Conservation (phyloP, 768 basidiomycete genomes). For the Pulveroboletus sp. region DNA sequence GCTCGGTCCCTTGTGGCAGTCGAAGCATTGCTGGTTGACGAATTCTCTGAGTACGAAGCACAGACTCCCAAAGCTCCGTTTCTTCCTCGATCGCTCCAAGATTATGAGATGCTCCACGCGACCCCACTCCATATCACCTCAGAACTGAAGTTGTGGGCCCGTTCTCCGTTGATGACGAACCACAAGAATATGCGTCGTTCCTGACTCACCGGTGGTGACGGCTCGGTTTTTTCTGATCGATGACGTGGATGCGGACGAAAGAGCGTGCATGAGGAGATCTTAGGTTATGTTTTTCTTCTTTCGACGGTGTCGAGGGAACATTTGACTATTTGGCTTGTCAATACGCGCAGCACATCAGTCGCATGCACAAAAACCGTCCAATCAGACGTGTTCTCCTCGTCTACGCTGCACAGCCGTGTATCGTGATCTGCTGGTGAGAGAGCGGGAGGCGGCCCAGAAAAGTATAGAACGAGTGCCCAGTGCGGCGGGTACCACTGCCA, state of each 20-base stretch:
- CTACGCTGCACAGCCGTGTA: neutral
- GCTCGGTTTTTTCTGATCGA: constrained; percentile 9
- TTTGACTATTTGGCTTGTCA: neutral
- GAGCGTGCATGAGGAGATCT: constrained; percentile 7
- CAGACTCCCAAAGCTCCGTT: too few species aligned
- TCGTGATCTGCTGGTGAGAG: constrained; percentile 3
- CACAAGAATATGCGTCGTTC: too few species aligned
- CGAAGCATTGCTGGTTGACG: neutral
- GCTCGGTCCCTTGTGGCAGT: constrained; percentile 10
- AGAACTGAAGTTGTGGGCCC: too few species aligned
- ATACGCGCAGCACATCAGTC: neutral
- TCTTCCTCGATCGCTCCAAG: constrained; percentile 17
- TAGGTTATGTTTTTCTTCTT: neutral
- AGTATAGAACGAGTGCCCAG: too few species aligned
- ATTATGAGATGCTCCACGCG: constrained; percentile 21
- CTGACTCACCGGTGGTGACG: too few species aligned
- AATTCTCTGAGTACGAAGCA: too few species aligned
- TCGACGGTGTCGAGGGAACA: neutral
- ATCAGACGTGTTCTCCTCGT: constrained; percentile 3
- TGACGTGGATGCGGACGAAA: constrained; percentile 1
- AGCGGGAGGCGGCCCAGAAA: neutral
- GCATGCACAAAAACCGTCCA: neutral
- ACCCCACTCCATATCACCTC: constrained; percentile 8
- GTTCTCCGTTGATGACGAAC: too few species aligned
- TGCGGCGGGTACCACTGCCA: too few species aligned